Evolutionary conservation across 805 yeast species (phyloP).

Genomic region (Ogataea polymorpha): DNA sequence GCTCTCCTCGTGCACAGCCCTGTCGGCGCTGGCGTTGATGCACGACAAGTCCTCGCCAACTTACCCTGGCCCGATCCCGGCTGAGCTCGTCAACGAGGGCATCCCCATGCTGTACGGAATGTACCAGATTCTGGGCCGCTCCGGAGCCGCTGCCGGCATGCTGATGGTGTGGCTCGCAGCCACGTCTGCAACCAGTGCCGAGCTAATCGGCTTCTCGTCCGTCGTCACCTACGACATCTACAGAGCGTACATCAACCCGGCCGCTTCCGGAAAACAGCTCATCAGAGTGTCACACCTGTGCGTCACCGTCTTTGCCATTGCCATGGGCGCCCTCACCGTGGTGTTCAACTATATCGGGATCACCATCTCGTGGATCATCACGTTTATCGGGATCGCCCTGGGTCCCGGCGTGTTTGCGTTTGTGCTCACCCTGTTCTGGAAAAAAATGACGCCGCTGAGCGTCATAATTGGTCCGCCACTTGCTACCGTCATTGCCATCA

Average conservation of each 20-base stretch:
- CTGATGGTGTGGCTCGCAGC: conserved; percentile 41
- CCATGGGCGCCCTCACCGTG: conserved; percentile 38
- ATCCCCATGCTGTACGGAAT: conserved; percentile 36
- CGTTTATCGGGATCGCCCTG: conserved; percentile 47
- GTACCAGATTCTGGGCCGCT: conserved; percentile 34
- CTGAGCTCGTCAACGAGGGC: conserved; percentile 39
- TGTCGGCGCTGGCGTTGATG: conserved; percentile 35
- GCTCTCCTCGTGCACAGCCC: conserved; percentile 31
- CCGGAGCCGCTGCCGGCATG: conserved; percentile 42
- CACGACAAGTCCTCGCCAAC: conserved; percentile 36
- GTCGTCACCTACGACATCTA: conserved; percentile 40
- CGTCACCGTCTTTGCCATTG: conserved; percentile 41
- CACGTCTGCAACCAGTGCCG: conserved; percentile 42
- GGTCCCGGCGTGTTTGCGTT: conserved; percentile 51
- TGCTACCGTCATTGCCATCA: conserved; percentile 51
- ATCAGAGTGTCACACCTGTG: conserved; percentile 35
- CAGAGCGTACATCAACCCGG: conserved; percentile 37
- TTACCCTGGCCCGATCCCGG: conserved; percentile 39
- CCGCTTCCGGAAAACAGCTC: conserved; percentile 37
- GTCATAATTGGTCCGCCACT: conserved; percentile 43
- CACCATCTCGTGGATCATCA: conserved; percentile 39
- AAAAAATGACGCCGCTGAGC: conserved; percentile 35
- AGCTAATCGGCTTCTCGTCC: conserved; percentile 40
- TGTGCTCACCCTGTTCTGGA: conserved; percentile 42
- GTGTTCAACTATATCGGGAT: conserved; percentile 41